Evolutionary conservation across 805 yeast genomes (phyloP).

Genomic region (Starmerella stigmatis): DNA sequence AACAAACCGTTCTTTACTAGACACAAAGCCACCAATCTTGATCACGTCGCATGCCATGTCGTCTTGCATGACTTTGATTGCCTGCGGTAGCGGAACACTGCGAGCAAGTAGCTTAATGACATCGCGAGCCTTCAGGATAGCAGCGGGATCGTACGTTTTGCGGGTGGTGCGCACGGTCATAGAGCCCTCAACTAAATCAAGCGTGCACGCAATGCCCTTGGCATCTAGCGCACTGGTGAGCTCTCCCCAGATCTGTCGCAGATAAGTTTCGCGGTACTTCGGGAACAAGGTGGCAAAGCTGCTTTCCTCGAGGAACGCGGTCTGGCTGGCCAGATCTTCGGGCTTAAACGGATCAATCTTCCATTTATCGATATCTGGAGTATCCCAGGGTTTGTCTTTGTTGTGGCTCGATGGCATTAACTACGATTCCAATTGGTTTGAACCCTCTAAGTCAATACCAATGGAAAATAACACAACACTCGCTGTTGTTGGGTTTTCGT

Average conservation of each 20-base stretch:
- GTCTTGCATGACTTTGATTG: constrained; percentile 79
- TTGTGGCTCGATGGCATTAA: constrained; percentile 86
- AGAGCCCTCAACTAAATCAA: constrained; percentile 90
- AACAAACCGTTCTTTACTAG: constrained; percentile 85
- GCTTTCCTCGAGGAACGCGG: constrained; percentile 89
- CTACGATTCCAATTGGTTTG: not conserved
- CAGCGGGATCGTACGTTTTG: constrained; percentile 91
- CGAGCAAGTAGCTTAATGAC: constrained; percentile 85
- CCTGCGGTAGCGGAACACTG: constrained; percentile 95
- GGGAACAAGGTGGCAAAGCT: constrained; percentile 93
- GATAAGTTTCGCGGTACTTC: constrained; percentile 84
- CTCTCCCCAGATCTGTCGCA: constrained; percentile 86
- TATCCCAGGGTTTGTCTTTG: constrained; percentile 96
- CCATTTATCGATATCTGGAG: constrained; percentile 93
- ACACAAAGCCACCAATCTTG: constrained; percentile 80
- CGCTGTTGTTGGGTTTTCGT: not conserved
- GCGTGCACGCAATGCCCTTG: constrained; percentile 64
- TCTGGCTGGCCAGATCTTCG: constrained; percentile 78
- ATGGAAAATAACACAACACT: not conserved
- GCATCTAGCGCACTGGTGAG: constrained; percentile 70
- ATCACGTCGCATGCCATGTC: constrained; percentile 93
- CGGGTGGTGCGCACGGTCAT: constrained; percentile 95
- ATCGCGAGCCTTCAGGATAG: constrained; percentile 88
- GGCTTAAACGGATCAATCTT: constrained; percentile 73
- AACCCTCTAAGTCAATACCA: not conserved